phyloP scores from a whole-genome alignment of 2,329 filamentous ascomycete genomes.

The Aureobasidium sp. region DNA sequence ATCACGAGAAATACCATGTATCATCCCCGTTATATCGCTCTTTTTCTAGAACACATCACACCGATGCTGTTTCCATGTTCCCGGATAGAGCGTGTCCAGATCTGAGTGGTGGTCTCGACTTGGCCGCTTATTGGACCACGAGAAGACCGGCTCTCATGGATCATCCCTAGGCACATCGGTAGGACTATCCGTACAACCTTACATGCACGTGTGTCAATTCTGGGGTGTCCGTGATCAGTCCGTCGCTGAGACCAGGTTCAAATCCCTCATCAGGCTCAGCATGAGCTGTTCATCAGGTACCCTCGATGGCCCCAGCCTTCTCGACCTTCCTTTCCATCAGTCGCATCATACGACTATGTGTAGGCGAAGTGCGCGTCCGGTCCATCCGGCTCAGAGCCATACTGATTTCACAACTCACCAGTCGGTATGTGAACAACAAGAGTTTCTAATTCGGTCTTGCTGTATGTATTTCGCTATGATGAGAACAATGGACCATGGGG shows the following conservation, averaged over 20 bases:
- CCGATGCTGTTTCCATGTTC: not conserved
- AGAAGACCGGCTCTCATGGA: not conserved
- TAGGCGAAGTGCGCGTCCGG: not conserved
- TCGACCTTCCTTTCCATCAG: not conserved
- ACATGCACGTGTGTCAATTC: not conserved
- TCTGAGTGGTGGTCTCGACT: not conserved
- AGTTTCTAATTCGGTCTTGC: not conserved
- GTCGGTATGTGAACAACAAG: too few relatives aligned
- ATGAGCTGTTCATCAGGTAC: not conserved
- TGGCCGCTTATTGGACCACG: not conserved
- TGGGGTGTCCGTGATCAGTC: not conserved
- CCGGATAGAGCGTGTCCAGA: not conserved
- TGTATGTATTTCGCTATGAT: not conserved
- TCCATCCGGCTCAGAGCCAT: not conserved
- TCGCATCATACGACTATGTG: not conserved
- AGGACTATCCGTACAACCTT: constrained; percentile 8
- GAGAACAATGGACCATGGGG: too few relatives aligned
- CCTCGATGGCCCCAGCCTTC: not conserved
- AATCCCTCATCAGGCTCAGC: not conserved
- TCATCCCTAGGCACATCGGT: not conserved
- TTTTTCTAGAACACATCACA: constrained; percentile 1
- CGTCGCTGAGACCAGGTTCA: not conserved
- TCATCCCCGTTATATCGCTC: not conserved
- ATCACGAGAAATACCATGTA: not conserved
- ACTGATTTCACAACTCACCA: too few relatives aligned